Conservation (phyloP, 495 filamentous ascomycete genomes). For the Penicillium waksmanii region DNA sequence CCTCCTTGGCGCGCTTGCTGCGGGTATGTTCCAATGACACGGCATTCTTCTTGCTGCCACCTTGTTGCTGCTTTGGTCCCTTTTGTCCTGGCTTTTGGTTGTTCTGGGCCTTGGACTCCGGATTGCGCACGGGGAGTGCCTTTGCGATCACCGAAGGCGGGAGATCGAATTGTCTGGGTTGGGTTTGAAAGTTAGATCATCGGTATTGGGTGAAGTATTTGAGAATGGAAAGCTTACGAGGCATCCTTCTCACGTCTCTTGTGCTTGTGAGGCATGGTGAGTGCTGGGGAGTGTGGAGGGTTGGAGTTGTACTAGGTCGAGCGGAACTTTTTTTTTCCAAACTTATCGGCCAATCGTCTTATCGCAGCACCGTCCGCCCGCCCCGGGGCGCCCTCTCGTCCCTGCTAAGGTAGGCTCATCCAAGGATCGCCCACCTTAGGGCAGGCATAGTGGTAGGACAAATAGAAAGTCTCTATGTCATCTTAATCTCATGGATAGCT, state of each 20-base stretch:
- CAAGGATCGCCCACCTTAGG: too few relatives aligned
- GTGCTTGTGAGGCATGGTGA: slow-evolving; percentile 84
- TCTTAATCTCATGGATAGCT: too few relatives aligned
- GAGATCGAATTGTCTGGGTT: slow-evolving; percentile 65
- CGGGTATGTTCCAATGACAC: slow-evolving; percentile 31
- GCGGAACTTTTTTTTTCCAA: slow-evolving; percentile 33
- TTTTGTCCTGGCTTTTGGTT: slow-evolving; percentile 12
- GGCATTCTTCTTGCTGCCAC: slow-evolving; percentile 21
- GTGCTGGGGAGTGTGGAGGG: slow-evolving; percentile 14
- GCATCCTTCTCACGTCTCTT: slow-evolving; percentile 60
- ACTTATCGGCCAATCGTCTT: slow-evolving; percentile 25
- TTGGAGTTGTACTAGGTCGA: slow-evolving; percentile 12
- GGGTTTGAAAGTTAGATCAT: slow-evolving; percentile 12
- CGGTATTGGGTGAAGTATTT: too few relatives aligned
- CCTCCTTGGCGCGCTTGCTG: slow-evolving; percentile 51
- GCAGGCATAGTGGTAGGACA: too few relatives aligned
- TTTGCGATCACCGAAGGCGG: slow-evolving; percentile 72
- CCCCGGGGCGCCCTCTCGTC: too few relatives aligned
- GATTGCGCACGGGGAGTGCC: slow-evolving; percentile 62
- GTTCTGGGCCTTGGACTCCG: slow-evolving; percentile 32
- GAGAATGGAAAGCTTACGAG: slow-evolving; percentile 29
- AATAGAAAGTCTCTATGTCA: too few relatives aligned
- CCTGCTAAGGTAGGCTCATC: too few relatives aligned
- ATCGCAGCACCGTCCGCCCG: slow-evolving; percentile 4
- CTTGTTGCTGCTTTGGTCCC: slow-evolving; percentile 24